A percentile compares a stretch with the other conserved stretches of the same genome.
Conservation (phyloP, 164 flowering plant species). For the Cinnamomum chago region DNA sequence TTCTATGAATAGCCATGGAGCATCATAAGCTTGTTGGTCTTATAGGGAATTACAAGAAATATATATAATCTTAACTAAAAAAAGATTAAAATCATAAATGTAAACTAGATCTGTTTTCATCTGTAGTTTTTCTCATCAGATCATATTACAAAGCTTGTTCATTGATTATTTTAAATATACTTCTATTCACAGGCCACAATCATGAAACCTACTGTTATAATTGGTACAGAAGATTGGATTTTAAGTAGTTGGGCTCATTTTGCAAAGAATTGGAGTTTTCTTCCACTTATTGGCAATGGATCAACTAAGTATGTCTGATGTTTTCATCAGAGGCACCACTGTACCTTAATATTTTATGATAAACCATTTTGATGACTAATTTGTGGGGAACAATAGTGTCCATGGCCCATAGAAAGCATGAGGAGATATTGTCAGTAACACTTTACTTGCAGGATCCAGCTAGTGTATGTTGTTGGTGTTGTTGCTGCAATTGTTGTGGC, state of each 20-base stretch:
- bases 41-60: no score
- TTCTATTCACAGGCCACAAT: conserved; percentile 67
- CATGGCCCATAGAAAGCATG: not conserved
- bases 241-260: conserved; percentile 81
- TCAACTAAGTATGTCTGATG: conserved; percentile 59
- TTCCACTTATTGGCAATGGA: conserved; percentile 87
- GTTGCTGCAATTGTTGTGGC: conserved; percentile 81
- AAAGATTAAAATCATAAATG: no score
- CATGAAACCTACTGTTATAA: conserved; percentile 73
- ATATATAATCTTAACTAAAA: no score
- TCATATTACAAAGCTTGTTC: no score
- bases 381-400: not conserved
- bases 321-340: not conserved
- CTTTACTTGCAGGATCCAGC: conserved; percentile 60
- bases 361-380: no score
- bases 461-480: conserved; percentile 88
- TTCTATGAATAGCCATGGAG: no score
- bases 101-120: no score
- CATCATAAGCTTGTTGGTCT: no score
- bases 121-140: no score
- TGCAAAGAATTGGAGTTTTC: conserved; percentile 72
- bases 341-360: not conserved
- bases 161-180: conserved; percentile 2
- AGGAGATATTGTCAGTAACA: conserved; percentile 5
- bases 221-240: conserved; percentile 93